Conservation (phyloP, 495 filamentous ascomycete genomes). For the Penicillium egyptiacum region DNA sequence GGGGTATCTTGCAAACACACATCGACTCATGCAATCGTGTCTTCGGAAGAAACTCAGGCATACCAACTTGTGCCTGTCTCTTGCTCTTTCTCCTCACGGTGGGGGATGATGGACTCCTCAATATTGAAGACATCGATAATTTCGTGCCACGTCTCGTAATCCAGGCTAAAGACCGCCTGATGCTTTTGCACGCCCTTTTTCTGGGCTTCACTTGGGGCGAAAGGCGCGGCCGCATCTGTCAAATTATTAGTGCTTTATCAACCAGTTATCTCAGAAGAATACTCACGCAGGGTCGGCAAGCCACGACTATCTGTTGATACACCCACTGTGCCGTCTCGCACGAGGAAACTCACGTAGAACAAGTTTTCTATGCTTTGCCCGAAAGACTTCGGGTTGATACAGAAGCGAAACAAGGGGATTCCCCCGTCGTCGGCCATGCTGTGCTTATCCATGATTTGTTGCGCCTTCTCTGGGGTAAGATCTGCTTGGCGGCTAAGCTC, state of each 20-base stretch:
- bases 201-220: conserved; percentile 46
- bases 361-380: conserved; percentile 96
- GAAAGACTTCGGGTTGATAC: conserved; percentile 84
- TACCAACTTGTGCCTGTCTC: conserved; percentile 74
- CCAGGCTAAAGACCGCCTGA: conserved; percentile 81
- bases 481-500: conserved; percentile 34
- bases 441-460: conserved; percentile 52
- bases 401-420: conserved; percentile 76
- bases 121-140: conserved; percentile 74
- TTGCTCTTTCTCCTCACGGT: conserved; percentile 62
- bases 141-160: conserved; percentile 78
- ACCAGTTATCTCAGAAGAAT: background rate
- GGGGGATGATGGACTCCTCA: conserved; percentile 75
- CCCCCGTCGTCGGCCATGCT: conserved; percentile 62
- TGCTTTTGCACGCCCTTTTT: conserved; percentile 60
- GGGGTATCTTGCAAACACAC: conserved; percentile 18
- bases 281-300: conserved; percentile 73
- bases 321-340: conserved; percentile 76
- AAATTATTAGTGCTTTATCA: conserved; percentile 26
- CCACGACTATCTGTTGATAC: conserved; percentile 62
- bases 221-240: conserved; percentile 41
- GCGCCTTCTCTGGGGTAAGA: conserved; percentile 33
- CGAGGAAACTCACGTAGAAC: conserved; percentile 94
- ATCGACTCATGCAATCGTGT: background rate
- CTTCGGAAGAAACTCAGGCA: conserved; percentile 41